Evolutionary conservation across 2,329 filamentous ascomycete species (phyloP), one percentile per base, ranked within the genome.

Genomic region (Cercospora sesami): DNA sequence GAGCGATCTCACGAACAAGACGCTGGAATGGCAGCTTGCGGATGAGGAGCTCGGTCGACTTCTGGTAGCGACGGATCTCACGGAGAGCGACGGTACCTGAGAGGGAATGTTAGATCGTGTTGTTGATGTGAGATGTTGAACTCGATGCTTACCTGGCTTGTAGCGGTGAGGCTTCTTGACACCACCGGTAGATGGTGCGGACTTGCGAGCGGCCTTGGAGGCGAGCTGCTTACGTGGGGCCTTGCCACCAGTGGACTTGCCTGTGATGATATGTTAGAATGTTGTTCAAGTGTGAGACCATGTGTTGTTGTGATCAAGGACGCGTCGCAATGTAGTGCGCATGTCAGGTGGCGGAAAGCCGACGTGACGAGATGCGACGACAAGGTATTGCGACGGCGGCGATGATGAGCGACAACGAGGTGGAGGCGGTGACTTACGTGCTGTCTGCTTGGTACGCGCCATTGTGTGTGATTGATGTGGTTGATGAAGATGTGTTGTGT

Each of bases 201-300:
- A 93, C 90, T 99, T 99, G 86, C 95, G 94, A 79, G 95, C 94
- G 76, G 94, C 95, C 92, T 97, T 97, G 87, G 94, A 97, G 78
- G 94, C 94, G 80, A 98, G 93, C 89, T 97, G 94, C 92, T 99
- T 99, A 84, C 87, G 86, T 76, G 87, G 87, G 79, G 87, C 87
- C 83, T 90, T 90, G 85, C 87, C 87, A 89, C 87, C 87, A 81
- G 87, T 89, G 80, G 86, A 89, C 85, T 97, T 91, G 83, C 88
- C 87, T 88, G 78, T 81, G 69, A 67, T 68, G 68, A 68, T 69
- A 65, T 75, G 78, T 82, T 76, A 80, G 77, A 66, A 66, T 69
- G 67, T 61, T 72, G 68, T 63, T 65, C 66, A 26, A 10, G 60
- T 64, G 68, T 67, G 60, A 61, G 70, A 60, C 23, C 48, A 39